phyloP scores from a whole-genome alignment of 2,329 filamentous ascomycete genomes.

The Fusarium odoratissimum region DNA sequence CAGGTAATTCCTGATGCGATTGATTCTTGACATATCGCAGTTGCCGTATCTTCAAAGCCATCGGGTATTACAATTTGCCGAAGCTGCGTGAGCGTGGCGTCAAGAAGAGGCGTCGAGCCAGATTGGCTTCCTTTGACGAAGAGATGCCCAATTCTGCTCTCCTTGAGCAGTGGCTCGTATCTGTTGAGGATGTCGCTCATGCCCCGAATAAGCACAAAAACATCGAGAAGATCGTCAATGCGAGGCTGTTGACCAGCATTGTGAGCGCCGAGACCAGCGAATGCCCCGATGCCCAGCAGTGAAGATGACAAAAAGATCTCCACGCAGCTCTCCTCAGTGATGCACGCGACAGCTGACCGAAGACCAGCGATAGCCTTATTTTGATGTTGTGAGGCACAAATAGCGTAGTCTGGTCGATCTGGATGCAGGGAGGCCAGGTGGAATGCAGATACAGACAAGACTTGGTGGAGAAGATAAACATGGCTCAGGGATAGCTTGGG shows the following conservation, averaged over 20 bases:
- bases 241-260: slow-evolving; percentile 33
- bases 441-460: slow-evolving; percentile 48
- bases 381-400: slow-evolving; percentile 50
- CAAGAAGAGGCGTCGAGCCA: slow-evolving; percentile 7
- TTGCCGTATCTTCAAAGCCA: background rate
- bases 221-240: slow-evolving; percentile 49
- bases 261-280: slow-evolving; percentile 42
- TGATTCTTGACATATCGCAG: slow-evolving; percentile 2
- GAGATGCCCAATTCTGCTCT: background rate
- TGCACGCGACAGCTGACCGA: slow-evolving; percentile 39
- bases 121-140: background rate
- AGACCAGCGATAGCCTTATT: slow-evolving; percentile 48
- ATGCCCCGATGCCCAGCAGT: slow-evolving; percentile 49
- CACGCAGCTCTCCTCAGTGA: slow-evolving; percentile 48
- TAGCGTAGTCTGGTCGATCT: slow-evolving; percentile 33
- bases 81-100: slow-evolving; percentile 14
- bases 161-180: slow-evolving; percentile 26
- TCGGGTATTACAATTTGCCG: slow-evolving; percentile 14
- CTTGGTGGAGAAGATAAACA: slow-evolving; percentile 48
- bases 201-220: slow-evolving; percentile 48
- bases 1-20: slow-evolving; percentile 9
- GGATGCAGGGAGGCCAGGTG: slow-evolving; percentile 46
- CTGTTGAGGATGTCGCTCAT: slow-evolving; percentile 47
- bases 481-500: slow-evolving; percentile 45
- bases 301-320: slow-evolving; percentile 50